Evolutionary conservation across 306 rosid species (phyloP).

Genomic region (Gastrolobium villosum): DNA sequence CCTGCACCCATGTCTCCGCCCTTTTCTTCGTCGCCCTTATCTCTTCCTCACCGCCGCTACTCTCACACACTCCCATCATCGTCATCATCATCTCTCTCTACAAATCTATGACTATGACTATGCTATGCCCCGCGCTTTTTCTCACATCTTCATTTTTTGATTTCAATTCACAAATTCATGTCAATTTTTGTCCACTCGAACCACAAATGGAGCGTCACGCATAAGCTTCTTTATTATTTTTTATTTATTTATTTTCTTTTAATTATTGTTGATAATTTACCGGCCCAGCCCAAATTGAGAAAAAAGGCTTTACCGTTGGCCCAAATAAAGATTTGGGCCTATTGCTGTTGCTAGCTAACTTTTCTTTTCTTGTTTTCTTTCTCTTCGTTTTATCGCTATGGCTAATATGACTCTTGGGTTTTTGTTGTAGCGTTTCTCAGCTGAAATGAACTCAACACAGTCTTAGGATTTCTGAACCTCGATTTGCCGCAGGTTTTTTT

Average conservation of each 20-base stretch:
- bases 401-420: too few species aligned
- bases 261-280: too few species aligned
- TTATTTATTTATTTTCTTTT: too few species aligned
- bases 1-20: constrained; percentile 98
- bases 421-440: neutral
- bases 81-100: too few species aligned
- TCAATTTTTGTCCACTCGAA: too few species aligned
- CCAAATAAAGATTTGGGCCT: neutral
- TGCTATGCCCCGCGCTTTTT: too few species aligned
- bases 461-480: neutral
- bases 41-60: constrained; percentile 77
- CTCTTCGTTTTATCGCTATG: neutral
- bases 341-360: neutral
- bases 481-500: neutral
- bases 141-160: too few species aligned
- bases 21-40: constrained; percentile 92
- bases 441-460: constrained; percentile 5
- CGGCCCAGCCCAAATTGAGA: neutral
- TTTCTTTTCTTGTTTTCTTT: neutral
- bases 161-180: too few species aligned
- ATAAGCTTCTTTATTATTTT: too few species aligned
- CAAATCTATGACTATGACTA: too few species aligned
- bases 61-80: constrained; percentile 49
- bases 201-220: too few species aligned
- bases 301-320: neutral